Conservation (phyloP, 306 rosid genomes). For the Medicago lupulina region DNA sequence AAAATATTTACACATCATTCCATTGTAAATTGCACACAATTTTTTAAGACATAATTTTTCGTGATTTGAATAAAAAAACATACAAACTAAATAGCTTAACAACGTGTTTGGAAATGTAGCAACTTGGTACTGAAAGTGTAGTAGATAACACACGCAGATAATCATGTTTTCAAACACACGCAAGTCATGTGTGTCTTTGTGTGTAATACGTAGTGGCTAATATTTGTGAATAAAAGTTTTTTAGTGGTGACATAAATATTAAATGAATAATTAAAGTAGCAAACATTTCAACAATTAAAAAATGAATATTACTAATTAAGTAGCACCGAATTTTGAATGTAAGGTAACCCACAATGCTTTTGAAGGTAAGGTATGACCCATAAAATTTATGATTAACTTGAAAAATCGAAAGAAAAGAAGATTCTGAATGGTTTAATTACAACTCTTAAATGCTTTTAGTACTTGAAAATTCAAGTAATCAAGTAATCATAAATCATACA, state of each 20-base stretch:
- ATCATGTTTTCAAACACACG: constrained; percentile 3
- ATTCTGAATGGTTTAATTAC: constrained; percentile 37
- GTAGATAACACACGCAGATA: neutral
- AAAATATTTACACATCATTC: neutral
- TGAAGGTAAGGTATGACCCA: neutral
- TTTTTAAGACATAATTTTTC: neutral
- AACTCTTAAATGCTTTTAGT: constrained; percentile 44
- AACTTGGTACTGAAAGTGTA: neutral
- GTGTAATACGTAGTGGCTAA: neutral
- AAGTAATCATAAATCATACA: constrained; percentile 29
- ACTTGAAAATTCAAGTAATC: constrained; percentile 45
- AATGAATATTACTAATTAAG: neutral
- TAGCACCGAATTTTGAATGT: constrained; percentile 40
- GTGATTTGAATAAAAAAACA: neutral
- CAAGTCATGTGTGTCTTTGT: neutral
- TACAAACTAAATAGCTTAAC: neutral
- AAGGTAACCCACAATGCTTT: constrained; percentile 27
- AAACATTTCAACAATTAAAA: neutral
- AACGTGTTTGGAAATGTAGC: neutral
- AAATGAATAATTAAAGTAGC: neutral
- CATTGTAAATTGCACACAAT: neutral
- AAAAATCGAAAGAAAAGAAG: constrained; percentile 41
- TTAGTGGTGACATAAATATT: neutral
- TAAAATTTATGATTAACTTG: no score
- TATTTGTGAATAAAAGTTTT: neutral